These are phyloP conservation scores for Rhizopus stolonifer DNA, from an alignment of 371 early-diverging fungal species.

Conservation along the genomic window DNA sequence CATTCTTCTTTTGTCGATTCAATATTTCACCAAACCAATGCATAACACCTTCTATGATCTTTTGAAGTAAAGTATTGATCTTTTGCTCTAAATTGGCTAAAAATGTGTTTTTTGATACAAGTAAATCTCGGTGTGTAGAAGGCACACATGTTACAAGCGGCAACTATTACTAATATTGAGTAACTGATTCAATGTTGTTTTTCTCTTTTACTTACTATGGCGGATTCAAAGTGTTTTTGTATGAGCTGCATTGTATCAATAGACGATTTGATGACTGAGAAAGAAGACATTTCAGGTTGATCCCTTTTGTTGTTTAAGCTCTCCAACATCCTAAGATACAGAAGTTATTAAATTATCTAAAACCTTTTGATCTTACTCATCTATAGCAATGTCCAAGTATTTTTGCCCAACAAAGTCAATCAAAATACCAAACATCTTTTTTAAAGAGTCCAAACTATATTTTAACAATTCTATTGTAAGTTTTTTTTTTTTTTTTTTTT, in stretches of 20 bases:
- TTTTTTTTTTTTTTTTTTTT: too few relatives aligned
- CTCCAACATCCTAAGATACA: conserved; percentile 66
- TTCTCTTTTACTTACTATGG: conserved; percentile 58
- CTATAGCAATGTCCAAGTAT: conserved; percentile 81
- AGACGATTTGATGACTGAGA: conserved; percentile 69
- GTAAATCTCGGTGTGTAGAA: conserved; percentile 81
- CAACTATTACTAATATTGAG: conserved; percentile 41
- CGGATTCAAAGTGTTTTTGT: conserved; percentile 89
- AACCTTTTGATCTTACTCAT: conserved; percentile 56
- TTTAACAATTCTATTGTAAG: not conserved
- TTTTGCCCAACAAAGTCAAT: conserved; percentile 74
- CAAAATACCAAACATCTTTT: conserved; percentile 68
- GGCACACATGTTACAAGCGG: conserved; percentile 77
- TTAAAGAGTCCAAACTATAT: conserved; percentile 30
- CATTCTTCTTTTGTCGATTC: conserved; percentile 65
- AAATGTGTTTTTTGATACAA: conserved; percentile 82
- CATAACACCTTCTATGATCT: conserved; percentile 62
- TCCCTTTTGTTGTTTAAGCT: conserved; percentile 64
- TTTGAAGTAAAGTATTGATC: conserved; percentile 77
- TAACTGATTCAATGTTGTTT: not conserved
- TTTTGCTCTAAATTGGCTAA: conserved; percentile 77
- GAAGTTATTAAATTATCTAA: not conserved
- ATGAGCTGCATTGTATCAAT: conserved; percentile 78
- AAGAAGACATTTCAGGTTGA: conserved; percentile 71
- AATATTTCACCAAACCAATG: conserved; percentile 65